Evolutionary conservation across 2,329 filamentous ascomycete species (phyloP), one percentile per base, ranked within the genome.

Genomic region (Beauveria sp.): DNA sequence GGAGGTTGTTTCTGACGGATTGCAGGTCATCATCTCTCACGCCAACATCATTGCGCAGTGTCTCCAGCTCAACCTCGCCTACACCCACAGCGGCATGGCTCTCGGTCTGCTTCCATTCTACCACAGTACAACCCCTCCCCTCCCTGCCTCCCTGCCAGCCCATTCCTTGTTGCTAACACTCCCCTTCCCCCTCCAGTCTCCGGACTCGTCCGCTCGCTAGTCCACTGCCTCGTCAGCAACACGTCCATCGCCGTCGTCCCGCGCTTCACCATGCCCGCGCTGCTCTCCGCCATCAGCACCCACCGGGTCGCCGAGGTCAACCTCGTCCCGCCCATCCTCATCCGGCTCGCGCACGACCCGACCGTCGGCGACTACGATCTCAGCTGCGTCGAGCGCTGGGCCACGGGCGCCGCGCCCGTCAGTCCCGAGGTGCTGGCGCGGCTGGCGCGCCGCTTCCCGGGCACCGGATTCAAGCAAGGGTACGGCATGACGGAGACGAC

Each of bases 401-500:
- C 62, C 1, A 64, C 60, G 0, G 66, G 66, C 0, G 66, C 66
- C 1, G 66, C 66, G 1, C 66, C 66, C 4, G 3, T 67, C 0
- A 63, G 60, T 16, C 30, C 28, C 20, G 61, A 64, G 9, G 53
- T 67, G 2, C 18, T 65, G 1, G 10, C 26, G 16, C 53, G 54
- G 2, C 59, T 68, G 2, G 52, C 66, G 18, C 43, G 59, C 1
- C 43, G 59, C 18, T 61, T 68, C 3, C 65, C 67, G 0, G 46
- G 63, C 8, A 54, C 57, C 0, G 63, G 65, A 0, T 66, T 67
- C 41, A 66, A 63, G 30, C 67, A 69, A 28, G 62, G 91, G 75
- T 96, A 96, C 70, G 91, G 91, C 48, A 94, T 94, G 91, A 96
- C 91, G 1, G 91, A 96, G 75, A 94, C 91, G 0, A 81, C 79